A percentile compares a stretch with the other conserved stretches of the same genome.
Evolutionary conservation across 371 early-diverging fungal species (phyloP).

Genomic region (Circinella umbellata): DNA sequence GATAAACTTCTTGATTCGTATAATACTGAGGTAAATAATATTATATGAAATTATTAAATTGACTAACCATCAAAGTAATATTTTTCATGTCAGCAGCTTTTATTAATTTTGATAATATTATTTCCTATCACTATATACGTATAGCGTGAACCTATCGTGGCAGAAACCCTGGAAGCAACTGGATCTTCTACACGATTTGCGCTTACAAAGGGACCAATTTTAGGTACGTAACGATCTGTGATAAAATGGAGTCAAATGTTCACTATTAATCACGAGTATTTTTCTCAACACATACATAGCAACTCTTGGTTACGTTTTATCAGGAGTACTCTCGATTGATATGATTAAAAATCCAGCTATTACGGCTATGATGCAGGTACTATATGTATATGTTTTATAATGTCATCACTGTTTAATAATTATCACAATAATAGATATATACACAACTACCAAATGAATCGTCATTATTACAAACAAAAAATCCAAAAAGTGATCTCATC

Average conservation of each 20-base stretch:
- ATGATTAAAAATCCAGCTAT: neutral
- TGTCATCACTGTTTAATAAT: no score
- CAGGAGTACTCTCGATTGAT: neutral
- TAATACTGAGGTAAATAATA: slow-evolving; percentile 30
- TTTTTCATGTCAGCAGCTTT: neutral
- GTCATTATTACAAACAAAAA: neutral
- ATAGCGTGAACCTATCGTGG: slow-evolving; percentile 13
- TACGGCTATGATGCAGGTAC: slow-evolving; percentile 13
- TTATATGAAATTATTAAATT: neutral
- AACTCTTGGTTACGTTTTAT: neutral
- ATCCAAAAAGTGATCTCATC: neutral
- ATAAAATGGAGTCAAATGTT: no score
- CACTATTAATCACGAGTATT: neutral
- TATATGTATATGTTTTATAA: no score
- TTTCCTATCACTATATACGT: no score
- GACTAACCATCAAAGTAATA: neutral
- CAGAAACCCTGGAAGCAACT: slow-evolving; percentile 3
- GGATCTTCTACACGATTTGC: neutral
- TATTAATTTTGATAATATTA: no score
- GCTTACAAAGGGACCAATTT: neutral
- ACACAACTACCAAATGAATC: slow-evolving; percentile 7
- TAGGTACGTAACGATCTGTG: neutral
- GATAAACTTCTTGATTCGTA: slow-evolving; percentile 45
- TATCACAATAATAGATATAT: neutral
- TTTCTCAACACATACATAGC: neutral